phyloP scores from a whole-genome alignment of 1,284 basidiomycete species.

The Tilletia indica region DNA sequence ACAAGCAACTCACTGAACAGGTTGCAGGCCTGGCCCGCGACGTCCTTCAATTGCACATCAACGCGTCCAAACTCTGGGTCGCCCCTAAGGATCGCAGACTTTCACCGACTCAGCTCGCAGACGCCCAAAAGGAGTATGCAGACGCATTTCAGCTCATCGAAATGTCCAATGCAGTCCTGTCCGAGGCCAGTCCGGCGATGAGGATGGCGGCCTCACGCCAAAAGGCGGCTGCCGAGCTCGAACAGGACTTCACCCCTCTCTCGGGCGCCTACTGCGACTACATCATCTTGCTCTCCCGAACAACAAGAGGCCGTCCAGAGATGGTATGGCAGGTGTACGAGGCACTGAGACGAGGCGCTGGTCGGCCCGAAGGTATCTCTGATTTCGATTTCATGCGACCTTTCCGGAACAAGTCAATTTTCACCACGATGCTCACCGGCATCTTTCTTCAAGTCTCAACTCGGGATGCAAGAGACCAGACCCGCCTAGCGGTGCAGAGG shows the following conservation, averaged over 20 bases:
- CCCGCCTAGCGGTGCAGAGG: neutral
- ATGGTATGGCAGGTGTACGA: slow-evolving; percentile 1
- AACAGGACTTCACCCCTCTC: neutral
- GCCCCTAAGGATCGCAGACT: no score
- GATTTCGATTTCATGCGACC: neutral
- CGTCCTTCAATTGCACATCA: neutral
- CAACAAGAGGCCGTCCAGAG: neutral
- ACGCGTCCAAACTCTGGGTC: neutral
- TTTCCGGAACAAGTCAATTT: slow-evolving; percentile 5
- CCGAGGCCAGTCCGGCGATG: neutral
- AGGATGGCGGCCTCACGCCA: neutral
- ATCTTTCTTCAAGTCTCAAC: neutral
- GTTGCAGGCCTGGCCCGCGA: slow-evolving; percentile 1
- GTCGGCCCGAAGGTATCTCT: neutral
- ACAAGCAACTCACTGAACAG: neutral
- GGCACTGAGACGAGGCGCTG: neutral
- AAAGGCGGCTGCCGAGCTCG: neutral
- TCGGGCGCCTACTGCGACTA: neutral
- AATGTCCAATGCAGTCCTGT: neutral
- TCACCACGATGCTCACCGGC: slow-evolving; percentile 1
- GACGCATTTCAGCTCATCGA: neutral
- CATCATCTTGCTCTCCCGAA: neutral
- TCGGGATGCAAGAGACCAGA: neutral
- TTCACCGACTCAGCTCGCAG: neutral
- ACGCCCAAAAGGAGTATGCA: neutral